Conservation (phyloP, 78 protist species). For the Cavenderia fasciculata region DNA sequence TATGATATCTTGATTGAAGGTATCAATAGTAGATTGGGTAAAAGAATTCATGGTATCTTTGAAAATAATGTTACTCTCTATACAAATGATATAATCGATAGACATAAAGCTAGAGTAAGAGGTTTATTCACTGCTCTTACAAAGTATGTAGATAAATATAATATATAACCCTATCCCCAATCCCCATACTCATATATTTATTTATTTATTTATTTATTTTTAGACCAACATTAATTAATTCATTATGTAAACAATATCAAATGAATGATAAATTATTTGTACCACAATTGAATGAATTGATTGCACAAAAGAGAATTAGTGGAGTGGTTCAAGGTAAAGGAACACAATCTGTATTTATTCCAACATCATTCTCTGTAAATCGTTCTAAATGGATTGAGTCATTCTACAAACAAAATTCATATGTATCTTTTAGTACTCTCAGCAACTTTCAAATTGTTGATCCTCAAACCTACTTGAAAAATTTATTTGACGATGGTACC, state of each 20-base stretch:
- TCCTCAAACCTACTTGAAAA: conserved; percentile 45
- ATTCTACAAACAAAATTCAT: conserved; percentile 54
- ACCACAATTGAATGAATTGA: conserved; percentile 36
- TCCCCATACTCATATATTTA: background rate
- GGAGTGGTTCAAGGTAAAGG: conserved; percentile 74
- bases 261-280: background rate
- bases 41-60: conserved; percentile 4
- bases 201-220: background rate
- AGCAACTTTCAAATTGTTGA: conserved; percentile 36
- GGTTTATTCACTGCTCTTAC: conserved; percentile 57
- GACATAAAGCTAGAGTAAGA: conserved; percentile 42
- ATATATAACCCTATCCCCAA: background rate
- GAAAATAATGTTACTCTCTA: conserved; percentile 24
- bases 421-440: conserved; percentile 16
- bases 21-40: conserved; percentile 47
- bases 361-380: conserved; percentile 28
- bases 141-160: background rate
- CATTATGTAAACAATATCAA: background rate
- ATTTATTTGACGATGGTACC: conserved; percentile 25
- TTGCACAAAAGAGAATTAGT: conserved; percentile 19
- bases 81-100: conserved; percentile 42
- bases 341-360: conserved; percentile 32
- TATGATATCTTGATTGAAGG: conserved; percentile 37
- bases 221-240: background rate
- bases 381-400: conserved; percentile 72